These are phyloP conservation scores for Exophiala xenobiotica DNA, from an alignment of 2,329 filamentous ascomycete species.

Conservation along the genomic window DNA sequence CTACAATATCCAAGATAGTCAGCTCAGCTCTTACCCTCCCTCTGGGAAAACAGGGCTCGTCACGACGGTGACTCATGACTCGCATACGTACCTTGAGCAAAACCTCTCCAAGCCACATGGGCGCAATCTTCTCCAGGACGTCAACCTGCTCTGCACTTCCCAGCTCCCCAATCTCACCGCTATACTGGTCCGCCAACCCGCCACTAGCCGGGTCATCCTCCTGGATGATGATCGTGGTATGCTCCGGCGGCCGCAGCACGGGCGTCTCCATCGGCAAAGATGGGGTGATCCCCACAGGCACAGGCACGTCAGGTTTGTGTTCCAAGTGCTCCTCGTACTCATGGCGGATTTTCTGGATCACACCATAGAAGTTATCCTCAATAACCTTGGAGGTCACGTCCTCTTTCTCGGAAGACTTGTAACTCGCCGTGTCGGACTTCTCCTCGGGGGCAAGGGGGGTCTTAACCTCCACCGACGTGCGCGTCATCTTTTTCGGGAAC, in stretches of 20 bases:
- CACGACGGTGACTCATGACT: not conserved
- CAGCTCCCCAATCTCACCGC: slow-evolving; percentile 78
- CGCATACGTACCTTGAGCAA: slow-evolving; percentile 61
- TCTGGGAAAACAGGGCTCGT: too few species aligned
- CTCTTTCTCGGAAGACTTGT: slow-evolving; percentile 53
- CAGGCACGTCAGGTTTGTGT: slow-evolving; percentile 38
- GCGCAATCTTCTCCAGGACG: slow-evolving; percentile 78
- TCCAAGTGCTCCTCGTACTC: slow-evolving; percentile 47
- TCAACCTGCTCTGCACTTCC: slow-evolving; percentile 67
- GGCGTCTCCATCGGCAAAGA: slow-evolving; percentile 48
- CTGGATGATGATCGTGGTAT: slow-evolving; percentile 63
- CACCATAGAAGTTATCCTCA: slow-evolving; percentile 47
- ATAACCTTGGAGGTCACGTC: slow-evolving; percentile 49
- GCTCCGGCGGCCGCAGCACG: slow-evolving; percentile 42
- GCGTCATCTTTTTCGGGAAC: slow-evolving; percentile 75
- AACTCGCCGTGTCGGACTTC: slow-evolving; percentile 60
- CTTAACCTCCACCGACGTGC: slow-evolving; percentile 67
- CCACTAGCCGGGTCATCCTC: slow-evolving; percentile 63
- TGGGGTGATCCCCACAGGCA: slow-evolving; percentile 43
- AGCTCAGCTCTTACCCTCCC: too few species aligned
- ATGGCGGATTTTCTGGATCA: slow-evolving; percentile 46
- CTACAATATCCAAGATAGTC: slow-evolving; percentile 37
- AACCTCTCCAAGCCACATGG: slow-evolving; percentile 89
- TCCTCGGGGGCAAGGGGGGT: slow-evolving; percentile 68
- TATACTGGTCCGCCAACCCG: slow-evolving; percentile 78